Conservation (phyloP, 2,329 filamentous ascomycete species). For the Exophiala dermatitidis region DNA sequence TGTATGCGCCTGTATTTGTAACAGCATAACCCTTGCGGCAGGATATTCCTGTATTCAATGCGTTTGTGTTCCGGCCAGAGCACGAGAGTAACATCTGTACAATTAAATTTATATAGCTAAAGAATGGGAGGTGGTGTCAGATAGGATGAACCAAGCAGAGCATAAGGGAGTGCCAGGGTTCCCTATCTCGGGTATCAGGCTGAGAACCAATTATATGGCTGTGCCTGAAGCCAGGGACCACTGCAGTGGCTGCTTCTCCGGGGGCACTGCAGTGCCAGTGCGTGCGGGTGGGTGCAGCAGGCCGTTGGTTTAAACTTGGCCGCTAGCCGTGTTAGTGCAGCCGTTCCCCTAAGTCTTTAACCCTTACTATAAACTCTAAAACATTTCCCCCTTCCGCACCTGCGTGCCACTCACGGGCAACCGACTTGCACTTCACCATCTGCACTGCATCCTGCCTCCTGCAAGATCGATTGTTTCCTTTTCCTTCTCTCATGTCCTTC, state of each 20-base stretch:
- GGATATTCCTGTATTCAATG: too few species aligned
- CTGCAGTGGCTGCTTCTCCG: background rate
- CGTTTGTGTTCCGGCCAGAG: too few species aligned
- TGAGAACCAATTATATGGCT: constrained; percentile 19
- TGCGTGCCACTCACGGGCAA: background rate
- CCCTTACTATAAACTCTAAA: background rate
- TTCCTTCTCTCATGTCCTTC: background rate
- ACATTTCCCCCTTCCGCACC: background rate
- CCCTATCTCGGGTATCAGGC: constrained; percentile 11
- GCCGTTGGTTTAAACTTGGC: constrained; percentile 4
- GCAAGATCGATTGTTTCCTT: background rate
- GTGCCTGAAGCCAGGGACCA: constrained; percentile 13
- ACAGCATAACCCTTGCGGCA: background rate
- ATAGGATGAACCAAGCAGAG: background rate
- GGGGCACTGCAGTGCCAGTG: background rate
- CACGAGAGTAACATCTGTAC: too few species aligned
- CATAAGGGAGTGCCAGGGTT: background rate
- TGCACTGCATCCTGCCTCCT: background rate
- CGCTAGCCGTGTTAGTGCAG: constrained; percentile 1
- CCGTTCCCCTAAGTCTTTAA: background rate
- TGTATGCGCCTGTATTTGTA: background rate
- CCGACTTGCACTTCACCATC: background rate
- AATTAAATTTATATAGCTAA: too few species aligned
- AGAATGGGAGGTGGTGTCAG: too few species aligned
- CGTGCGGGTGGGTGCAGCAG: background rate